Evolutionary conservation across 495 filamentous ascomycete species (phyloP).

Genomic region (Parathielavia appendiculata): DNA sequence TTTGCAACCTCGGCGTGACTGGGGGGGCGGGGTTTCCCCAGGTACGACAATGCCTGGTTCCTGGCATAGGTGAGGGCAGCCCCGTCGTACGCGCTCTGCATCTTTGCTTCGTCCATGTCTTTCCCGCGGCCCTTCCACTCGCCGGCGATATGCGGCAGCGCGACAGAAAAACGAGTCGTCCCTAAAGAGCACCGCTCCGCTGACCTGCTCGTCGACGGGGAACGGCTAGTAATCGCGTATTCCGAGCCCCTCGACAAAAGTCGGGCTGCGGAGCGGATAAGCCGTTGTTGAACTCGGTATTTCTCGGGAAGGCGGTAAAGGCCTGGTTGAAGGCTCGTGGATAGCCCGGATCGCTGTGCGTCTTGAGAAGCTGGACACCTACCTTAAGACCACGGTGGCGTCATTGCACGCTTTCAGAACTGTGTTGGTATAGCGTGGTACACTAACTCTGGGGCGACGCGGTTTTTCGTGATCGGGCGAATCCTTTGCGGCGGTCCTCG

Average conservation of each 20-base stretch:
- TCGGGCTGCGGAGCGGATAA: conserved; percentile 30
- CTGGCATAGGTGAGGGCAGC: conserved; percentile 32
- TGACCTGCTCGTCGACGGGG: conserved; percentile 27
- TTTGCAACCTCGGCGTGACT: conserved; percentile 31
- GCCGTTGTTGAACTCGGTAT: conserved; percentile 34
- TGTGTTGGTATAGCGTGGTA: conserved; percentile 20
- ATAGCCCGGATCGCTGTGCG: conserved; percentile 19
- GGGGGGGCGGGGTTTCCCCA: conserved; percentile 26
- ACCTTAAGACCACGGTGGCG: conserved; percentile 22
- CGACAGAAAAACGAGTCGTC: conserved; percentile 26
- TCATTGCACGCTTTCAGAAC: conserved; percentile 23
- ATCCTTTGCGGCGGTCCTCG: conserved; percentile 23
- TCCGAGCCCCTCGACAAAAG: conserved; percentile 28
- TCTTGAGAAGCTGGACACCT: conserved; percentile 20
- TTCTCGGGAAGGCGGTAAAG: conserved; percentile 27
- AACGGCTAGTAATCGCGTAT: conserved; percentile 28
- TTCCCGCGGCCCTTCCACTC: conserved; percentile 30
- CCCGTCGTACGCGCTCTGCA: conserved; percentile 28
- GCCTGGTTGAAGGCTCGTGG: conserved; percentile 21
- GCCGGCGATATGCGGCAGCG: conserved; percentile 32
- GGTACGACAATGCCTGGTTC: conserved; percentile 28
- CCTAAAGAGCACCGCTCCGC: conserved; percentile 28
- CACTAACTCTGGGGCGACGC: conserved; percentile 27
- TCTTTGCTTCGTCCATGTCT: conserved; percentile 24
- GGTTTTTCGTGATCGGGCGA: conserved; percentile 21